Percentiles rank a stretch among this genome's conserved stretches.
phyloP scores from a whole-genome alignment of 2,329 filamentous ascomycete species.

The Colletotrichum euphorbiae region DNA sequence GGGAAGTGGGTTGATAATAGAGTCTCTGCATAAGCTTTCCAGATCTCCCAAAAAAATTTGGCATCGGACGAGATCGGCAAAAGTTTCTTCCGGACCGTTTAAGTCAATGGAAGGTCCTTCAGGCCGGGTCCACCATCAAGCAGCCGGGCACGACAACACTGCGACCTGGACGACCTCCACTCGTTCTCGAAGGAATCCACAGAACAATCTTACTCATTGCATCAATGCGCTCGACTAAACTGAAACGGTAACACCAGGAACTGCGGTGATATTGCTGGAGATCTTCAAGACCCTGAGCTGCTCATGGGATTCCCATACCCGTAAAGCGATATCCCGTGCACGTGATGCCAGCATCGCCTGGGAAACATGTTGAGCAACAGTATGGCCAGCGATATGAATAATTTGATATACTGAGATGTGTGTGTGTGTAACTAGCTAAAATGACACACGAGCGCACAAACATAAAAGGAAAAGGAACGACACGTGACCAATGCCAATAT shows the following conservation, averaged over 20 bases:
- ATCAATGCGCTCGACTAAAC: slow-evolving; percentile 4
- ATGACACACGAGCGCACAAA: no score
- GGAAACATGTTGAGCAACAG: no score
- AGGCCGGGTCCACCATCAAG: no score
- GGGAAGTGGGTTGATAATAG: background rate
- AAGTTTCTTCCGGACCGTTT: slow-evolving; percentile 20
- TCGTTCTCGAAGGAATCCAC: slow-evolving; percentile 14
- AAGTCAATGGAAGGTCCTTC: no score
- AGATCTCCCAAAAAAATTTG: slow-evolving; percentile 37
- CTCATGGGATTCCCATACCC: background rate
- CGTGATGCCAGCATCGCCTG: slow-evolving; percentile 6
- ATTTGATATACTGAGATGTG: no score
- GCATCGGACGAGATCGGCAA: slow-evolving; percentile 27
- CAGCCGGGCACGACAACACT: background rate
- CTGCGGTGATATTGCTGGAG: background rate
- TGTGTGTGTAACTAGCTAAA: no score
- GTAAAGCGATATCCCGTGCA: background rate
- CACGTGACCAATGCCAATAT: no score
- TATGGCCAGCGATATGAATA: no score
- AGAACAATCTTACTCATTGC: background rate
- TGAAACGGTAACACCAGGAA: slow-evolving; percentile 7
- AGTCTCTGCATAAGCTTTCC: slow-evolving; percentile 11
- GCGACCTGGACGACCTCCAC: slow-evolving; percentile 24
- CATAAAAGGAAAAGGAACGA: no score
- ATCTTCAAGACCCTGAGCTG: background rate